These are phyloP conservation scores for Pleurozium schreberi DNA, from an alignment of 225 moss, liverwort and hornwort species.

Conservation along the genomic window DNA sequence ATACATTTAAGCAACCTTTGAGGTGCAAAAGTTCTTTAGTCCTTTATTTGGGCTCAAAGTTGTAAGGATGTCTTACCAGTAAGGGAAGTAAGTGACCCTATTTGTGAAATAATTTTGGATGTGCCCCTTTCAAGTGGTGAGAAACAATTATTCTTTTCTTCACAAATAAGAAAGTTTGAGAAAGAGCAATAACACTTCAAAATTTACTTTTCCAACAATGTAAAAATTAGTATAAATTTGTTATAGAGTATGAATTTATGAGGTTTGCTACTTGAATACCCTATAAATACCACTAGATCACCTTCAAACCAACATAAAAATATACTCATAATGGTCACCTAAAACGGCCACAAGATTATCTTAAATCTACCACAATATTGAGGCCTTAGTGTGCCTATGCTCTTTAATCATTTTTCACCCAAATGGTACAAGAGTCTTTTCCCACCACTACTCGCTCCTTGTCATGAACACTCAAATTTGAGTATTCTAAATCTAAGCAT, in stretches of 20 bases:
- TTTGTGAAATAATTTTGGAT: neutral
- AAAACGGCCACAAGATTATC: neutral
- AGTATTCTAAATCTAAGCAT: neutral
- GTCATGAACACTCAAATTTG: neutral
- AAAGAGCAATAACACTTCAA: neutral
- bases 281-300: neutral
- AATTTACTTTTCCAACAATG: neutral
- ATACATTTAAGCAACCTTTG: neutral
- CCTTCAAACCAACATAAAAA: neutral
- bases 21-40: neutral
- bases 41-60: neutral
- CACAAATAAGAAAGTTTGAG: no score
- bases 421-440: neutral
- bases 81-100: neutral
- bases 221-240: neutral
- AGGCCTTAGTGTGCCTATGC: neutral
- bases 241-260: neutral
- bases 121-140: neutral
- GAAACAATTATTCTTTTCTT: neutral
- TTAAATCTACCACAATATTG: neutral
- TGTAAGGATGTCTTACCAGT: neutral
- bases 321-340: neutral
- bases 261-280: neutral
- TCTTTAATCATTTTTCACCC: neutral
- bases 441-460: fast-evolving